phyloP scores from a whole-genome alignment of 768 basidiomycete species.

The Guyanaporus albipodus region DNA sequence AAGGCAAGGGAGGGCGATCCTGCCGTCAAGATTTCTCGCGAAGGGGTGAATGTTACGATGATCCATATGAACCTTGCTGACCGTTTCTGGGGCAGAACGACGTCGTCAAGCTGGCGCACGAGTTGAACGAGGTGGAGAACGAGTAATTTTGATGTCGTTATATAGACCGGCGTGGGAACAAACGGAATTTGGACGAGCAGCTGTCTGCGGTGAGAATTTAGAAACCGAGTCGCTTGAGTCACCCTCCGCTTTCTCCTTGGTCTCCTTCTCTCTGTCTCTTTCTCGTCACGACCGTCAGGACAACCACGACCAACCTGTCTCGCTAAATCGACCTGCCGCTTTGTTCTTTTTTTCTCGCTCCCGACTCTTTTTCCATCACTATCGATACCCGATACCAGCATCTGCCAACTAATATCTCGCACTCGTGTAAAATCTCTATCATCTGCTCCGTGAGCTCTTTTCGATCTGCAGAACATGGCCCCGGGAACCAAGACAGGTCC shows the following conservation, averaged over 20 bases:
- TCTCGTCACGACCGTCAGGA: conserved; percentile 28
- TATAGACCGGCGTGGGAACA: conserved; percentile 28
- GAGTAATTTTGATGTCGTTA: background rate
- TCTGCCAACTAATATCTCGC: conserved; percentile 14
- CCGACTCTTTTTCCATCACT: conserved; percentile 10
- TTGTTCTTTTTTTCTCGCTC: conserved; percentile 8
- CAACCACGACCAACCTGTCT: conserved; percentile 11
- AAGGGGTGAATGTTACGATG: conserved; percentile 35
- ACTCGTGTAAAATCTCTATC: conserved; percentile 4
- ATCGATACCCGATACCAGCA: conserved; percentile 32
- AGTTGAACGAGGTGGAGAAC: conserved; percentile 41
- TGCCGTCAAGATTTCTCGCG: conserved; percentile 43
- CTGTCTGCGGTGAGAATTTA: conserved; percentile 14
- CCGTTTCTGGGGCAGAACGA: conserved; percentile 35
- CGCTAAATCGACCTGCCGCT: conserved; percentile 3
- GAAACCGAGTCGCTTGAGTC: conserved; percentile 13
- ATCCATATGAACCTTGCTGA: background rate
- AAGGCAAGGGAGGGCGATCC: conserved; percentile 46
- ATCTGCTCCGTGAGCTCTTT: background rate
- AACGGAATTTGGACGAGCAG: conserved; percentile 15
- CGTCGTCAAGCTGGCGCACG: conserved; percentile 49
- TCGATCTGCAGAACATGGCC: conserved; percentile 25
- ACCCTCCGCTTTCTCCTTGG: conserved; percentile 8
- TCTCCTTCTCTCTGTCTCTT: conserved; percentile 9
- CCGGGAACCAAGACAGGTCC: conserved; percentile 38